Percentiles rank a stretch among this genome's conserved stretches.
These are phyloP conservation scores for Turritis glabra DNA, from an alignment of 345 rosid genomes.

Conservation along the genomic window DNA sequence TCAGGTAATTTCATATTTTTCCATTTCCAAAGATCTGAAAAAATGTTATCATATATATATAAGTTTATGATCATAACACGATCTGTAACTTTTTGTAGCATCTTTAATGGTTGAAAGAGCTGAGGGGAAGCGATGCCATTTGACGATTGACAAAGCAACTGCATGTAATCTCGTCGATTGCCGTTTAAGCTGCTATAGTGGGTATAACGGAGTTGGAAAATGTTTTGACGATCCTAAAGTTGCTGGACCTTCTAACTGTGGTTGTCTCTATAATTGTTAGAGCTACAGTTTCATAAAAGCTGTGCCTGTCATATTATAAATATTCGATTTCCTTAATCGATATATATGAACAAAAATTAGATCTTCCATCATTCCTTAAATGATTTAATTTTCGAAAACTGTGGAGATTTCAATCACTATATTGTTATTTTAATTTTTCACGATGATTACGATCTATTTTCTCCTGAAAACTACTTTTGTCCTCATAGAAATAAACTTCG, in stretches of 20 bases:
- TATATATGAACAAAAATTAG: background rate
- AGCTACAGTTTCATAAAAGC: background rate
- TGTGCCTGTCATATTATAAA: background rate
- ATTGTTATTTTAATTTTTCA: too few relatives aligned
- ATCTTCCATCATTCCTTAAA: background rate
- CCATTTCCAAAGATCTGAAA: background rate
- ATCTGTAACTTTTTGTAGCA: background rate
- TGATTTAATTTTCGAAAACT: background rate
- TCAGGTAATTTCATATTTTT: slow-evolving; percentile 17
- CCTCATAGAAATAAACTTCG: too few relatives aligned
- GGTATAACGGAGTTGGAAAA: slow-evolving; percentile 27
- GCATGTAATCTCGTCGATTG: background rate
- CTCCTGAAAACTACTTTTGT: too few relatives aligned
- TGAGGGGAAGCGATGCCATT: slow-evolving; percentile 4
- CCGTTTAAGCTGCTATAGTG: background rate
- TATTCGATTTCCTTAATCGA: background rate
- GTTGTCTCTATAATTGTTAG: slow-evolving; percentile 26
- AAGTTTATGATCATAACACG: background rate
- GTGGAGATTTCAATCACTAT: background rate
- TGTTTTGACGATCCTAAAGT: slow-evolving; percentile 34
- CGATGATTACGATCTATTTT: too few relatives aligned
- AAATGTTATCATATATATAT: background rate
- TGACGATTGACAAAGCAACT: background rate
- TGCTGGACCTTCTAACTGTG: slow-evolving; percentile 22
- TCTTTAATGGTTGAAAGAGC: slow-evolving; percentile 1